Percentiles rank a stretch among this genome's conserved stretches.
Conservation (phyloP, 2,329 filamentous ascomycete genomes). For the Knufia fluminis region DNA sequence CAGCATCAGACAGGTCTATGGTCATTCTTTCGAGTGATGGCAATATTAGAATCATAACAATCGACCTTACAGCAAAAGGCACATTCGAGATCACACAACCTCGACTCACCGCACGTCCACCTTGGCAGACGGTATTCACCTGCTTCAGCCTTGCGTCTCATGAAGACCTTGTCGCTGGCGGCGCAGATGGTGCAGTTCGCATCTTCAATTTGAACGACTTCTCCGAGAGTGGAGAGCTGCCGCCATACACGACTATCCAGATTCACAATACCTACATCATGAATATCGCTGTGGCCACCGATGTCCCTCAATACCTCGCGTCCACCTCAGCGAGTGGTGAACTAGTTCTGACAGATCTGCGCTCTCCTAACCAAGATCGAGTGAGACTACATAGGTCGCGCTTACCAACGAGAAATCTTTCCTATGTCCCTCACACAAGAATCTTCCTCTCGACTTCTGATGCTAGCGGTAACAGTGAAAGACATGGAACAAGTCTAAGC, state of each 20-base stretch:
- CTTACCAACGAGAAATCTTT: slow-evolving; percentile 39
- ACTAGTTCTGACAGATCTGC: slow-evolving; percentile 45
- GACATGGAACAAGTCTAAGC: slow-evolving; percentile 11
- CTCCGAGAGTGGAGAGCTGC: slow-evolving; percentile 17
- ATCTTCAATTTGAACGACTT: slow-evolving; percentile 37
- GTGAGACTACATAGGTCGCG: slow-evolving; percentile 26
- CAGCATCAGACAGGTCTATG: slow-evolving; percentile 25
- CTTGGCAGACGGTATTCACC: slow-evolving; percentile 45
- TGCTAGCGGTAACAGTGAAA: slow-evolving; percentile 12
- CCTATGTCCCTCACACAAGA: slow-evolving; percentile 49
- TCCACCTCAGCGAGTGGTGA: slow-evolving; percentile 48
- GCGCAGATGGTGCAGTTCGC: slow-evolving; percentile 47
- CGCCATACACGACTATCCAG: slow-evolving; percentile 9
- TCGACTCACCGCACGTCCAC: slow-evolving; percentile 25
- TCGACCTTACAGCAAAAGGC: not conserved
- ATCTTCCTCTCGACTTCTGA: slow-evolving; percentile 34
- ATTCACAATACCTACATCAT: slow-evolving; percentile 41
- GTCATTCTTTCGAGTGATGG: slow-evolving; percentile 53
- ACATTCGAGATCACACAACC: slow-evolving; percentile 1
- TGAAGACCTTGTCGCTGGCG: slow-evolving; percentile 46
- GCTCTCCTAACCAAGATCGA: slow-evolving; percentile 26
- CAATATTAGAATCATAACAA: slow-evolving; percentile 43
- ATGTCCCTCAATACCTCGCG: slow-evolving; percentile 43
- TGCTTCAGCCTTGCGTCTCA: slow-evolving; percentile 49
- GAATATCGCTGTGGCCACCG: slow-evolving; percentile 39